These are phyloP conservation scores for Aspergillus phoenicis DNA, from an alignment of 2,329 filamentous ascomycete species.

Conservation along the genomic window DNA sequence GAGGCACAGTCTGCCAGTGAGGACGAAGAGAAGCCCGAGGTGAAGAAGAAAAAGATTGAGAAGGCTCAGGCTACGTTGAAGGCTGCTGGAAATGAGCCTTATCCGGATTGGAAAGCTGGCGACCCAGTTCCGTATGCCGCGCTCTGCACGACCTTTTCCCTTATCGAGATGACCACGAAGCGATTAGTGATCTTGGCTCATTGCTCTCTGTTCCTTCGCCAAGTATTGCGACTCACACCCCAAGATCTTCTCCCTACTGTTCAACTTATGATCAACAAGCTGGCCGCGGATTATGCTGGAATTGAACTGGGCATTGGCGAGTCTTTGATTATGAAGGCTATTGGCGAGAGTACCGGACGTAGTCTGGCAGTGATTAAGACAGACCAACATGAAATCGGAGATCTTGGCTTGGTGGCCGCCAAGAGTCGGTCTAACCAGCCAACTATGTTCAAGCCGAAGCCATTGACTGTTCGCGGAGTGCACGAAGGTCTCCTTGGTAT, in stretches of 20 bases:
- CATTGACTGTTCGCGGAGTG: constrained; percentile 82
- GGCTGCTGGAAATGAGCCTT: constrained; percentile 72
- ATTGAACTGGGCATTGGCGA: constrained; percentile 98
- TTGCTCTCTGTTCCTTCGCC: constrained; percentile 85
- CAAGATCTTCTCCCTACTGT: constrained; percentile 85
- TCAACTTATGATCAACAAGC: constrained; percentile 95
- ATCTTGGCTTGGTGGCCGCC: constrained; percentile 89
- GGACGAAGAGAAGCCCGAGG: constrained; percentile 67
- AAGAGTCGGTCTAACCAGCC: constrained; percentile 94
- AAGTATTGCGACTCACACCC: constrained; percentile 90
- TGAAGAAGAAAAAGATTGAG: constrained; percentile 73
- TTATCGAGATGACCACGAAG: constrained; percentile 93
- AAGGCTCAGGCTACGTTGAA: constrained; percentile 78
- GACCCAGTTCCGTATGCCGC: constrained; percentile 92
- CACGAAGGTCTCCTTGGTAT: constrained; percentile 86
- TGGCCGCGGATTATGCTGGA: constrained; percentile 93
- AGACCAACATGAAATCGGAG: constrained; percentile 94
- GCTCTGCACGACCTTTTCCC: constrained; percentile 89
- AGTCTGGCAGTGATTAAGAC: constrained; percentile 87
- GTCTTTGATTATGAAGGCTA: constrained; percentile 97
- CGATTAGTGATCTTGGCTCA: constrained; percentile 84
- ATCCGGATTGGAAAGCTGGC: constrained; percentile 90
- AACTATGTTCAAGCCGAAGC: constrained; percentile 97
- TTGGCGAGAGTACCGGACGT: constrained; percentile 89
- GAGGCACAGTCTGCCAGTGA: constrained; percentile 50